These are phyloP conservation scores for Globisporangium nagaii DNA, from an alignment of 352 stramenopile genomes.

Conservation along the genomic window DNA sequence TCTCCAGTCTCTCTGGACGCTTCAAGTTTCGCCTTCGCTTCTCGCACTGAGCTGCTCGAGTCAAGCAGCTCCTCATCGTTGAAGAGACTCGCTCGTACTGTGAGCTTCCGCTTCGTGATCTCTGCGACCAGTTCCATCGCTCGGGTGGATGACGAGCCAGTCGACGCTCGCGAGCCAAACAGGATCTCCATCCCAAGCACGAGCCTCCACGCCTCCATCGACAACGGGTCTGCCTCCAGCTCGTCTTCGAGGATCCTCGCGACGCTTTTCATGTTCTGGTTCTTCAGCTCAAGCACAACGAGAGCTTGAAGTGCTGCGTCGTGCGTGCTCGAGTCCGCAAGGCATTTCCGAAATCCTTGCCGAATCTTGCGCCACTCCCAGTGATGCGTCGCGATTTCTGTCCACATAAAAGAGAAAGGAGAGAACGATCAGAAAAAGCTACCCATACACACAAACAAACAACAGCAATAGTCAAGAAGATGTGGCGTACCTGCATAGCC, in stretches of 20 bases:
- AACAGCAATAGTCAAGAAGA: too few species aligned
- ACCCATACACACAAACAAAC: not conserved
- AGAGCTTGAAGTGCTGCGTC: constrained; percentile 29
- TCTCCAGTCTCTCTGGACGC: not conserved
- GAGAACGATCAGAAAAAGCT: not conserved
- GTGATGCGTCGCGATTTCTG: constrained; percentile 35
- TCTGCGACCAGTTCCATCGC: constrained; percentile 21
- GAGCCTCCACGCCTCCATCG: constrained; percentile 41
- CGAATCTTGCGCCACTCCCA: constrained; percentile 46
- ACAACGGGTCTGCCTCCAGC: constrained; percentile 27
- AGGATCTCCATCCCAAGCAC: constrained; percentile 48
- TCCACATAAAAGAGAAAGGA: not conserved
- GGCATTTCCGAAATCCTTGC: constrained; percentile 24
- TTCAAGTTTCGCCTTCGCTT: not conserved
- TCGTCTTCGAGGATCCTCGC: constrained; percentile 28
- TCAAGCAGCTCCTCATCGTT: constrained; percentile 10
- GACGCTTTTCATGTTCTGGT: constrained; percentile 34
- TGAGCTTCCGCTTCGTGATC: constrained; percentile 29
- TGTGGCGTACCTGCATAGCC: constrained; percentile 33
- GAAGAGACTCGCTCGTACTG: constrained; percentile 12
- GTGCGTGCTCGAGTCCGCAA: constrained; percentile 25
- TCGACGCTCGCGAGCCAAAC: constrained; percentile 24
- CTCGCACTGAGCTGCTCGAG: constrained; percentile 11
- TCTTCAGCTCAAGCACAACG: constrained; percentile 31
- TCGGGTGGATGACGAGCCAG: constrained; percentile 2